A percentile compares a stretch with the other conserved stretches of the same genome.
These are phyloP conservation scores for Penicillium sp. DNA, from an alignment of 2,329 filamentous ascomycete species.

Conservation along the genomic window DNA sequence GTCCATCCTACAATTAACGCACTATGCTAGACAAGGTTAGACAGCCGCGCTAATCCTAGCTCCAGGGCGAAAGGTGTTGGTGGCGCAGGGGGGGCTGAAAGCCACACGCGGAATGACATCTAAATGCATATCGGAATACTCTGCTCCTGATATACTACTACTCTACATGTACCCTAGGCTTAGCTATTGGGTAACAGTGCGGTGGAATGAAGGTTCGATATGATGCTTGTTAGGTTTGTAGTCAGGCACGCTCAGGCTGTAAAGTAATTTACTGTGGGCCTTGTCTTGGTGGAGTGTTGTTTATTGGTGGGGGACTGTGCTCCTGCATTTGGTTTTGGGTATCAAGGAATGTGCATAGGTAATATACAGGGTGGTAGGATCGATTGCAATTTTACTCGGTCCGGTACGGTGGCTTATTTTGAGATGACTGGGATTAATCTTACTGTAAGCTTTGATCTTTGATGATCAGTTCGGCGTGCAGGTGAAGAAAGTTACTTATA, in stretches of 20 bases:
- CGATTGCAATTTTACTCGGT: not conserved
- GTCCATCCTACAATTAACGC: not conserved
- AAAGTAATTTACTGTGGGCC: not conserved
- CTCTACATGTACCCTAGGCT: not conserved
- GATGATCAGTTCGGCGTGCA: not conserved
- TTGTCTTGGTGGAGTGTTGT: not conserved
- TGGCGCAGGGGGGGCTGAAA: constrained; percentile 8
- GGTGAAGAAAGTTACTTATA: not conserved
- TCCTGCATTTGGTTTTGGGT: not conserved
- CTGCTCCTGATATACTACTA: constrained; percentile 16
- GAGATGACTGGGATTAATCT: no score
- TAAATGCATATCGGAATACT: constrained; percentile 21
- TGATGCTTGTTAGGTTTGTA: not conserved
- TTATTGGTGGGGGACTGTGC: not conserved
- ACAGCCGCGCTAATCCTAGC: not conserved
- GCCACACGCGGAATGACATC: constrained; percentile 24
- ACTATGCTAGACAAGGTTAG: not conserved
- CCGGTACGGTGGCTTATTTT: not conserved
- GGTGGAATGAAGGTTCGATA: no score
- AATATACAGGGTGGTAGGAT: not conserved
- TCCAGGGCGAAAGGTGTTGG: not conserved
- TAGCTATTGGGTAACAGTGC: not conserved
- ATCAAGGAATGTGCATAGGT: not conserved
- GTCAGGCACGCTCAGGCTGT: no score
- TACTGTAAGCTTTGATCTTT: no score